Conservation (phyloP, 176 grass and related monocot genomes). For the Tillandsia fasciculata region DNA sequence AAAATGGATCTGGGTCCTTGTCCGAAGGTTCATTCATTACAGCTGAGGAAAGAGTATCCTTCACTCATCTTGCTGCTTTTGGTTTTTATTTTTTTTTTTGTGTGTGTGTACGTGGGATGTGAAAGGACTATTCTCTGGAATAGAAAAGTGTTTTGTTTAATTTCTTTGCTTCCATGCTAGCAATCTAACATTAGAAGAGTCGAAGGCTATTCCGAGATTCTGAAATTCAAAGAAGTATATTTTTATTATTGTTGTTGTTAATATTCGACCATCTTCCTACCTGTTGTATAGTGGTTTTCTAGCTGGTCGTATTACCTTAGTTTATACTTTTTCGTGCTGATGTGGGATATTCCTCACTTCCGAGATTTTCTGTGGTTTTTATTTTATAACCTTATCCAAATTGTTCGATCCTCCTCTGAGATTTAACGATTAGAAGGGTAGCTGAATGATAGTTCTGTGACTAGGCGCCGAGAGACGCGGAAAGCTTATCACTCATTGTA, state of each 20-base stretch:
- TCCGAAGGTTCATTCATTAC: conserved; percentile 90
- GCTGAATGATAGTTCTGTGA: conserved; percentile 2
- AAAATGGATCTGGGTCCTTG: conserved; percentile 99
- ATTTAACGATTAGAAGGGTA: neutral
- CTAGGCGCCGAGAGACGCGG: neutral
- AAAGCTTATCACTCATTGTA: neutral
- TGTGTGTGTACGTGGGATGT: neutral
- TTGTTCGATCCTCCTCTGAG: neutral
- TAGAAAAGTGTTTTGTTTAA: neutral
- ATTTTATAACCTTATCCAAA: neutral
- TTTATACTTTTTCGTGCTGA: no score
- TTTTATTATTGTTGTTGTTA: neutral
- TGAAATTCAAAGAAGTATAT: neutral
- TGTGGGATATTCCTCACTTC: no score
- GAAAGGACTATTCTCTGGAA: neutral
- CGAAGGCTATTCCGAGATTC: no score
- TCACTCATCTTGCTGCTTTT: neutral
- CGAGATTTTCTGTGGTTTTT: no score
- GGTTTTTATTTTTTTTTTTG: neutral
- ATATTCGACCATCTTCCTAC: no score
- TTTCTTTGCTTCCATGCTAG: neutral
- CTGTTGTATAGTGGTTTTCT: no score
- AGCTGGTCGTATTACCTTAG: no score
- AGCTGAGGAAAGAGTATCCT: conserved; percentile 98
- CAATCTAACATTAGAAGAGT: neutral